phyloP scores from a whole-genome alignment of 169 alveolate species.

The Plasmodium ovale region DNA sequence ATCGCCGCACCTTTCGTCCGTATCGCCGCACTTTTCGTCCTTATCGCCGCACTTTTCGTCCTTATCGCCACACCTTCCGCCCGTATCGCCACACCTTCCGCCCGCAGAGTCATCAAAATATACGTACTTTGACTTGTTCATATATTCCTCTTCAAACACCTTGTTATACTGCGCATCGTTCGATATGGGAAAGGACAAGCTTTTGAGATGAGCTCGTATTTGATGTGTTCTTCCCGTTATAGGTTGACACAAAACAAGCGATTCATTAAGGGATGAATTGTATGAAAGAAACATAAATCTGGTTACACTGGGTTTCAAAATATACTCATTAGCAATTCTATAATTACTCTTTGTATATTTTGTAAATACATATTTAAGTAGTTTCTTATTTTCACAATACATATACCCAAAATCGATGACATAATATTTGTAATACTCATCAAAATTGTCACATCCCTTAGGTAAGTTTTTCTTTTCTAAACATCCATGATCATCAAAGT shows the following conservation, averaged over 20 bases:
- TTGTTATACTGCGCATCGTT: slow-evolving; percentile 82
- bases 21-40: slow-evolving; percentile 48
- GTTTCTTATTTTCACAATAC: slow-evolving; percentile 69
- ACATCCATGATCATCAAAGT: background rate
- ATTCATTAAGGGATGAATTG: slow-evolving; percentile 88
- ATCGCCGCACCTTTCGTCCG: slow-evolving; percentile 1
- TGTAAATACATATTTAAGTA: slow-evolving; percentile 67
- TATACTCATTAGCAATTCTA: slow-evolving; percentile 5
- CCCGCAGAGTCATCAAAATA: slow-evolving; percentile 78
- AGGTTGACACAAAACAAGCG: slow-evolving; percentile 94
- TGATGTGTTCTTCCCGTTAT: slow-evolving; percentile 98
- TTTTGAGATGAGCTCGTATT: slow-evolving; percentile 95
- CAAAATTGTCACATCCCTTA: background rate
- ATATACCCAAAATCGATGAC: slow-evolving; percentile 72
- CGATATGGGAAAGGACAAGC: slow-evolving; percentile 94
- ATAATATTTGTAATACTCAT: slow-evolving; percentile 41
- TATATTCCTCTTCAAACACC: slow-evolving; percentile 69
- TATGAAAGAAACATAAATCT: slow-evolving; percentile 85
- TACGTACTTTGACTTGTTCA: slow-evolving; percentile 66
- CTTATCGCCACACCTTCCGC: too few species aligned
- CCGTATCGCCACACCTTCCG: too few species aligned
- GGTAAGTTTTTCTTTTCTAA: background rate
- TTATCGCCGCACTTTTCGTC: slow-evolving; percentile 72
- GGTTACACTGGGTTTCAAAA: slow-evolving; percentile 80
- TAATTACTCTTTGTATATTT: slow-evolving; percentile 28